phyloP scores from a whole-genome alignment of 225 moss, liverwort and hornwort genomes.

The Bryum argenteum region DNA sequence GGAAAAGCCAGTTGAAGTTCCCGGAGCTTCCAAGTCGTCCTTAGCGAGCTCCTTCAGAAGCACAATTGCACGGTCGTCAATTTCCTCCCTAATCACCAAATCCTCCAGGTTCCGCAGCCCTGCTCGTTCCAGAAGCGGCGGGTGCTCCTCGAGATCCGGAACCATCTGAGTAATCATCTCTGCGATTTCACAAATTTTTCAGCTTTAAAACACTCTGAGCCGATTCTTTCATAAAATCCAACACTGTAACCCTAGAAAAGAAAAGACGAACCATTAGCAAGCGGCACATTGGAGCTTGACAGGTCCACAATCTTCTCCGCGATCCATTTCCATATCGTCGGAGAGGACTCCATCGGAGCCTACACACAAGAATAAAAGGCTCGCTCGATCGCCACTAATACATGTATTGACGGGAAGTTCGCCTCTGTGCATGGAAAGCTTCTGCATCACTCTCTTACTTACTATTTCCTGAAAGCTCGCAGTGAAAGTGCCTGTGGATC shows the following conservation, averaged over 20 bases:
- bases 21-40: slow-evolving; percentile 1
- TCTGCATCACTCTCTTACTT: too few species aligned
- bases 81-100: slow-evolving; percentile 25
- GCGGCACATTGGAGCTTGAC: slow-evolving; percentile 31
- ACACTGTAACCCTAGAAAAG: background rate
- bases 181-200: slow-evolving; percentile 26
- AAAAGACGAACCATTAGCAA: slow-evolving; percentile 36
- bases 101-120: slow-evolving; percentile 57
- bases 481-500: too few species aligned
- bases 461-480: too few species aligned
- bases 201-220: background rate
- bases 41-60: slow-evolving; percentile 21
- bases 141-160: slow-evolving; percentile 49
- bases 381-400: background rate
- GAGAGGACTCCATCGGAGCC: background rate
- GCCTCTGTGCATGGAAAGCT: too few species aligned
- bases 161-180: slow-evolving; percentile 37
- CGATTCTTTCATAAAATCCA: background rate
- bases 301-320: slow-evolving; percentile 50
- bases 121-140: slow-evolving; percentile 47
- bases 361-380: background rate
- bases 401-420: too few species aligned
- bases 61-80: slow-evolving; percentile 39
- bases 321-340: slow-evolving; percentile 58
- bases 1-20: slow-evolving; percentile 25